Evolutionary conservation across 441 rosid genomes (phyloP), one percentile per base, ranked within the genome.

Genomic region (Populus hybrid): DNA sequence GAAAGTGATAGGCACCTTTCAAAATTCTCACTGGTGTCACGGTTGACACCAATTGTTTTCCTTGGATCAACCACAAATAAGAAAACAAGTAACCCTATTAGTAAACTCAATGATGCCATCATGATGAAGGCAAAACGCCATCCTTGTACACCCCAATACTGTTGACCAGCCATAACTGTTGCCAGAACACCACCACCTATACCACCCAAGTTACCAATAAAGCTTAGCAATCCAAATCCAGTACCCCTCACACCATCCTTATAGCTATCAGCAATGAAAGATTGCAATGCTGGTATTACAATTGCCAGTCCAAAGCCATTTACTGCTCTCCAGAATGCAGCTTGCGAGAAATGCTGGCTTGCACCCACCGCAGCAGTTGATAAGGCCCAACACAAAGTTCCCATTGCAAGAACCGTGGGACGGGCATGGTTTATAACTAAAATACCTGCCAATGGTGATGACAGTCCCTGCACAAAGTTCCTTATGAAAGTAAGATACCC

Each of bases 181-280:
- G 99, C 99, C 64, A 91, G 74, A 78, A 95, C 99, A 70, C 98
- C 98, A 36, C 99, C 99, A 79, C 99, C 99, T 20, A 90, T 88
- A 73, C 99, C 98, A 59, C 99, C 99, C 16, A 92, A 69, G 0
- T 89, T 84, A 69, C 99, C 99, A 73, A 95, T 86, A 72, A 95
- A 90, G 84, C 80, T 90, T 65, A 93, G 80, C 84, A 95, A 65
- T 67, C 99, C 98, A 5, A 95, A 95, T 56, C 98, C 99, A n/a
- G 97, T 86, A 16, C 99, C 99, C 78, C 99, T 90, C 7, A 86
- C 92, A 56, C 88, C 90, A 81, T 93, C 98, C 73, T 50, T 86
- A 31, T 96, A 96, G 76, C 98, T 94, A 85, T 96, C 99, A 18
- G 99, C 99, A 18, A 96, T 93, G 38, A 94, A 96, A 56, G 99